Conservation (phyloP, 2,329 filamentous ascomycete genomes). For the Magnaporthiopsis incrustans region DNA sequence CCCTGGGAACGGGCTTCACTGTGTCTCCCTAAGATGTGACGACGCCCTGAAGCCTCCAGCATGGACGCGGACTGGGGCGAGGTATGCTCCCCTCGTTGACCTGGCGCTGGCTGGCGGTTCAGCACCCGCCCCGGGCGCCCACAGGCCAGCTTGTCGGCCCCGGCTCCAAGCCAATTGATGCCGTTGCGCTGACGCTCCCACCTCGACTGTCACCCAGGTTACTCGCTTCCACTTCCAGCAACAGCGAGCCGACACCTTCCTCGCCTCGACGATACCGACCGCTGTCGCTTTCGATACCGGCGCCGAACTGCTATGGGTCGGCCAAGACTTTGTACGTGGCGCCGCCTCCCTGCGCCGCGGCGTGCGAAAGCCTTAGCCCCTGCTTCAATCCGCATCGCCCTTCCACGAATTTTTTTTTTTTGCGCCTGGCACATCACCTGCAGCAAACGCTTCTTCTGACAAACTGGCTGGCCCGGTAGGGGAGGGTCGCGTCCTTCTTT, state of each 20-base stretch:
- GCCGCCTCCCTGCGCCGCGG: neutral
- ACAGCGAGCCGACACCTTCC: neutral
- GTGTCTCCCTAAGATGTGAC: neutral
- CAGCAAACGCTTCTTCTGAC: neutral
- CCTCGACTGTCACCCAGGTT: neutral
- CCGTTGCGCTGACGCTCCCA: neutral
- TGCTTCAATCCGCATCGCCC: neutral
- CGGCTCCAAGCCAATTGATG: neutral
- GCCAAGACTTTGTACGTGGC: conserved; percentile 69
- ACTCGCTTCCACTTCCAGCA: conserved; percentile 1
- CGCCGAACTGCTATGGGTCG: conserved; percentile 88
- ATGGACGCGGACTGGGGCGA: conserved; percentile 11
- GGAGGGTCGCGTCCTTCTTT: conserved; percentile 82
- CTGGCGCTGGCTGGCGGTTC: neutral
- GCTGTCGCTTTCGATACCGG: conserved; percentile 75
- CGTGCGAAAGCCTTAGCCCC: neutral
- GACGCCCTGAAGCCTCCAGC: neutral
- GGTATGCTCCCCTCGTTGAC: neutral
- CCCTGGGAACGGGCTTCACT: neutral
- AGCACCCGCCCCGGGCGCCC: neutral
- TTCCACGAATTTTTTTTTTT: too few species aligned
- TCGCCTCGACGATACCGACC: neutral
- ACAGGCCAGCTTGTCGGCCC: neutral
- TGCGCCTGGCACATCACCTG: neutral
- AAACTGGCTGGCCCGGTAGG: conserved; percentile 40